phyloP scores from a whole-genome alignment of 2,329 filamentous ascomycete genomes.

The Ophiocordyceps australis region DNA sequence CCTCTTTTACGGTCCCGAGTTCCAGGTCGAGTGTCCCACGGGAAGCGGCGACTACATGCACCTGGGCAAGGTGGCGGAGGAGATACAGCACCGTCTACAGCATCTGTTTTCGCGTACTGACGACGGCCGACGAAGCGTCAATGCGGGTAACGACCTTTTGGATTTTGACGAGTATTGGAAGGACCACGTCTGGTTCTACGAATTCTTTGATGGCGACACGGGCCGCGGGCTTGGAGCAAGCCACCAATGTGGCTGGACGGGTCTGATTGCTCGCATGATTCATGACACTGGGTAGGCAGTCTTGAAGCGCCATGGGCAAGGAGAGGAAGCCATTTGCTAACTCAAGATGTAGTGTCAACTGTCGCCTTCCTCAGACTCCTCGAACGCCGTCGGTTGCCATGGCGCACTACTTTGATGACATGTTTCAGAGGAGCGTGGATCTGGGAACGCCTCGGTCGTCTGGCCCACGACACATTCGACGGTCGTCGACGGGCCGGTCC shows the following conservation, averaged over 20 bases:
- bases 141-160: constrained; percentile 65
- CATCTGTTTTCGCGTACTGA: constrained; percentile 77
- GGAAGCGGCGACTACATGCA: constrained; percentile 93
- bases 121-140: constrained; percentile 75
- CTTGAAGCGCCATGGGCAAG: not conserved
- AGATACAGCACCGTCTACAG: constrained; percentile 85
- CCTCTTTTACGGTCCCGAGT: constrained; percentile 80
- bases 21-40: constrained; percentile 86
- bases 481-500: constrained; percentile 67
- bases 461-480: constrained; percentile 40
- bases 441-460: constrained; percentile 17
- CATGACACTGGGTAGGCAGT: constrained; percentile 91
- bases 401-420: constrained; percentile 89
- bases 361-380: constrained; percentile 82
- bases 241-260: constrained; percentile 95
- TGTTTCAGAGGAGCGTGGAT: constrained; percentile 35
- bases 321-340: not conserved
- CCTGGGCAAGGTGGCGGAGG: constrained; percentile 82
- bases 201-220: constrained; percentile 89
- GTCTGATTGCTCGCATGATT: constrained; percentile 88
- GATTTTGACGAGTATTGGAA: constrained; percentile 91
- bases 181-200: constrained; percentile 74
- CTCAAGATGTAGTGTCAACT: constrained; percentile 46
- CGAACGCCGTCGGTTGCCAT: constrained; percentile 71
- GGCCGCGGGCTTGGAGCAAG: constrained; percentile 80